These are phyloP conservation scores for Malassezia sympodialis DNA, from an alignment of 1,284 basidiomycete species.

Conservation along the genomic window DNA sequence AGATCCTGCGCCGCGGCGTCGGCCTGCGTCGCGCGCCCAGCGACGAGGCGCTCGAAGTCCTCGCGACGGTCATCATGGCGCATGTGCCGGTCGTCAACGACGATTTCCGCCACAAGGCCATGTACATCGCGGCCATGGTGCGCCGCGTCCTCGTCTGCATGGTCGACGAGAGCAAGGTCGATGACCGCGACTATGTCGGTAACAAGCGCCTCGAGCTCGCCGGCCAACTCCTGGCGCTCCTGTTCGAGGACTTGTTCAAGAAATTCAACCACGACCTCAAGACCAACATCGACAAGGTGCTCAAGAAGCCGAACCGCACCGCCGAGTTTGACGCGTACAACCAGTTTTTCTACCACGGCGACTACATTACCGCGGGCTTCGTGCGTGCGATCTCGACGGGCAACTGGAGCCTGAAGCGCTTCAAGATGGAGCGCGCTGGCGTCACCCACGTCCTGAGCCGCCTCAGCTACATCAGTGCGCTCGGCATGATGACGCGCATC, in stretches of 20 bases:
- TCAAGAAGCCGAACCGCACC: conserved; percentile 91
- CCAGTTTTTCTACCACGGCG: conserved; percentile 71
- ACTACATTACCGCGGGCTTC: conserved; percentile 91
- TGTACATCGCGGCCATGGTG: conserved; percentile 97
- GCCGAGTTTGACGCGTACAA: conserved; percentile 92
- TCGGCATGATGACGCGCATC: conserved; percentile 99
- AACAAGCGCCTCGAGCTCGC: conserved; percentile 97
- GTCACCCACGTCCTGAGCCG: conserved; percentile 98
- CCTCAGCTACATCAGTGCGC: conserved; percentile 87
- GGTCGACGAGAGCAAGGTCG: conserved; percentile 91
- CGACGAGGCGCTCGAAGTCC: conserved; percentile 90
- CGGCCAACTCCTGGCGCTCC: conserved; percentile 81
- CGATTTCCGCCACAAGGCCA: conserved; percentile 87
- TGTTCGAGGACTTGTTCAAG: conserved; percentile 98
- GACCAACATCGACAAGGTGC: conserved; percentile 88
- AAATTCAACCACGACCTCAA: conserved; percentile 97
- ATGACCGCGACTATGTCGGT: conserved; percentile 97
- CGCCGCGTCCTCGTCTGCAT: conserved; percentile 90
- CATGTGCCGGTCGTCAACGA: conserved; percentile 86
- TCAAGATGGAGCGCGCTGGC: conserved; percentile 99
- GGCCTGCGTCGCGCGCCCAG: conserved; percentile 67
- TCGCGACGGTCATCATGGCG: conserved; percentile 91
- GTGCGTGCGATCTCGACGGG: conserved; percentile 96
- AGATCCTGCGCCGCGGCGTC: conserved; percentile 65
- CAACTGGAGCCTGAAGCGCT: conserved; percentile 97